phyloP scores from a whole-genome alignment of 345 rosid genomes.

The Rhodamnia rubescens region DNA sequence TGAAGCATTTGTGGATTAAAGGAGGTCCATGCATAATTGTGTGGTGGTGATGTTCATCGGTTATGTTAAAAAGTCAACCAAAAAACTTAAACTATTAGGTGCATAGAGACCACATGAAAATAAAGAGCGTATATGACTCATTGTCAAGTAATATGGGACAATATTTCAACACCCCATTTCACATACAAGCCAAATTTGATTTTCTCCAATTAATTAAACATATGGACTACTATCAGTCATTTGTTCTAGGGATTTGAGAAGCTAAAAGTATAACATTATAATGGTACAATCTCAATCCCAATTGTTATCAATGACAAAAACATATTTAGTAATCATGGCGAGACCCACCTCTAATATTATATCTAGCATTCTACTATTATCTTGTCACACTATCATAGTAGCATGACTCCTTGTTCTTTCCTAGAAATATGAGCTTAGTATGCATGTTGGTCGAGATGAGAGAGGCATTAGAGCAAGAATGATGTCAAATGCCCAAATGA shows the following conservation, averaged over 20 bases:
- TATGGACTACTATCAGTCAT: neutral
- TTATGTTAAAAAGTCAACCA: neutral
- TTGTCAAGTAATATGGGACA: neutral
- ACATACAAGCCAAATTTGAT: too few relatives aligned
- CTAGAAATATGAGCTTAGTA: neutral
- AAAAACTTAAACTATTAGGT: neutral
- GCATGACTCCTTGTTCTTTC: neutral
- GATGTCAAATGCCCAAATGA: neutral
- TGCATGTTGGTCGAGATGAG: neutral
- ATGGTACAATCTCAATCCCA: too few relatives aligned
- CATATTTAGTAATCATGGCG: too few relatives aligned
- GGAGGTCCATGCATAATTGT: neutral
- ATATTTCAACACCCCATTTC: neutral
- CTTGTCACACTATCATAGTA: too few relatives aligned
- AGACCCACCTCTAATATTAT: too few relatives aligned
- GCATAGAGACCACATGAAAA: accelerated
- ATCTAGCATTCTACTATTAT: too few relatives aligned
- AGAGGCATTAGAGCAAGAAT: neutral
- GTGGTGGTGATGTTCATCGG: neutral
- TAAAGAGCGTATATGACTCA: neutral
- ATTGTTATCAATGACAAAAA: too few relatives aligned
- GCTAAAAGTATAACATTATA: too few relatives aligned
- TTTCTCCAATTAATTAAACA: too few relatives aligned
- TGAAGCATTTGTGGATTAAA: neutral
- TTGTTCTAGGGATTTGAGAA: neutral